Conservation (phyloP, 129 eudicot species). For the Logfia minima region DNA sequence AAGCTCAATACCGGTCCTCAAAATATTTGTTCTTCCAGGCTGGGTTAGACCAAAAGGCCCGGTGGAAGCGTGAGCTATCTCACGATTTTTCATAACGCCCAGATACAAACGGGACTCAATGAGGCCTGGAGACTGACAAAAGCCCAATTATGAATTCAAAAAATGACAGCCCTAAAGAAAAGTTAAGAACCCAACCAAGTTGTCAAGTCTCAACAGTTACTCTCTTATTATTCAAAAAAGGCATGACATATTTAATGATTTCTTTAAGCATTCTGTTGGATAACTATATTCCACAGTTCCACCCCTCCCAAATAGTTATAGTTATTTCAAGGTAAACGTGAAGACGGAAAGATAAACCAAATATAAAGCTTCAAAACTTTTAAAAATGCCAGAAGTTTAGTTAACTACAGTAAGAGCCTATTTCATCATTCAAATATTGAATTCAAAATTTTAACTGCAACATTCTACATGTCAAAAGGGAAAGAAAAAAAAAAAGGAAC, state of each 20-base stretch:
- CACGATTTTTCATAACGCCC: not conserved
- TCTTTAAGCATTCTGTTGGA: too few species aligned
- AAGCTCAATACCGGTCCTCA: not conserved
- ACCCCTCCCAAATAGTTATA: not conserved
- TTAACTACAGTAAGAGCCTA: too few species aligned
- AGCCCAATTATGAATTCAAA: not conserved
- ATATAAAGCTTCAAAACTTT: not conserved
- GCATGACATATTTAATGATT: too few species aligned
- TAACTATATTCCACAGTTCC: too few species aligned
- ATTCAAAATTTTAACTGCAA: too few species aligned
- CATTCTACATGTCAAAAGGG: too few species aligned
- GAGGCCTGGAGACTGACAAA: not conserved
- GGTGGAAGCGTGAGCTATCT: too few species aligned
- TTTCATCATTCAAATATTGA: too few species aligned
- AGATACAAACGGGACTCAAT: not conserved
- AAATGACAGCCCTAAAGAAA: not conserved
- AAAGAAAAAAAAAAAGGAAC: too few species aligned
- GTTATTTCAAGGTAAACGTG: not conserved
- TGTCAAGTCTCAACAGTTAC: not conserved
- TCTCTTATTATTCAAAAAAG: not conserved
- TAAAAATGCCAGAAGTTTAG: not conserved
- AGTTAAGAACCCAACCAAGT: not conserved
- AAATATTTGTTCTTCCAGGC: not conserved
- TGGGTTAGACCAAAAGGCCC: not conserved
- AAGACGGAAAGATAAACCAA: not conserved